Conservation (phyloP, 371 early-diverging fungal species). For the Lichtheimia ornata region DNA sequence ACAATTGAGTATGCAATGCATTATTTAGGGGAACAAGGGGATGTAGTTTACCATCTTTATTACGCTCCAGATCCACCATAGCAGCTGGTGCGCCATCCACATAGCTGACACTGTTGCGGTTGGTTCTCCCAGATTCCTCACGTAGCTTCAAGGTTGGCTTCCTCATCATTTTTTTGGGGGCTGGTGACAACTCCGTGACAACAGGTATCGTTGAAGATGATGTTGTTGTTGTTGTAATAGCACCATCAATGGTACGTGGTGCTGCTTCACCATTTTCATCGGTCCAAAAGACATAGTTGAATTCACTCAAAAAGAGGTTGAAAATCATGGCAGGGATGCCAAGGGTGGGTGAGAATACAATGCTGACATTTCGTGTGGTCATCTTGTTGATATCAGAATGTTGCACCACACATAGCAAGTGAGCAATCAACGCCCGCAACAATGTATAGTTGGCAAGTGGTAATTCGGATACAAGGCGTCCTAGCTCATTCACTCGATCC, state of each 20-base stretch:
- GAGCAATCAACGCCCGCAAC: constrained; percentile 62
- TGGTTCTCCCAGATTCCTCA: constrained; percentile 22
- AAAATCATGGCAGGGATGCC: constrained; percentile 73
- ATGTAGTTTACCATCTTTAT: constrained; percentile 38
- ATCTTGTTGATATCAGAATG: constrained; percentile 68
- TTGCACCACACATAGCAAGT: constrained; percentile 66
- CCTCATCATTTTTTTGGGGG: neutral
- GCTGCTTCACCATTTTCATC: constrained; percentile 35
- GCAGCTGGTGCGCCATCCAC: constrained; percentile 44
- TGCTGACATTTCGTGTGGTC: constrained; percentile 75
- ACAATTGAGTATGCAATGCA: constrained; percentile 9
- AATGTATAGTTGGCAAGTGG: constrained; percentile 66
- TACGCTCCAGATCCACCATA: constrained; percentile 42
- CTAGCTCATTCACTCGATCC: constrained; percentile 62
- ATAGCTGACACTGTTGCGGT: constrained; percentile 51
- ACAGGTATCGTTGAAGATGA: neutral
- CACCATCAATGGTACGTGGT: constrained; percentile 8
- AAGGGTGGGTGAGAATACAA: constrained; percentile 74
- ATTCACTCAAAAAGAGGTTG: constrained; percentile 71
- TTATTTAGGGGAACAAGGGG: neutral
- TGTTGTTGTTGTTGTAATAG: neutral
- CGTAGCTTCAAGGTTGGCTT: constrained; percentile 18
- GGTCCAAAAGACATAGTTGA: constrained; percentile 62
- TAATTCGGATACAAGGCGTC: constrained; percentile 54
- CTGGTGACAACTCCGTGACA: neutral